These are phyloP conservation scores for Oryza rufipogon DNA, from an alignment of 176 grass and related monocot species.

Conservation along the genomic window DNA sequence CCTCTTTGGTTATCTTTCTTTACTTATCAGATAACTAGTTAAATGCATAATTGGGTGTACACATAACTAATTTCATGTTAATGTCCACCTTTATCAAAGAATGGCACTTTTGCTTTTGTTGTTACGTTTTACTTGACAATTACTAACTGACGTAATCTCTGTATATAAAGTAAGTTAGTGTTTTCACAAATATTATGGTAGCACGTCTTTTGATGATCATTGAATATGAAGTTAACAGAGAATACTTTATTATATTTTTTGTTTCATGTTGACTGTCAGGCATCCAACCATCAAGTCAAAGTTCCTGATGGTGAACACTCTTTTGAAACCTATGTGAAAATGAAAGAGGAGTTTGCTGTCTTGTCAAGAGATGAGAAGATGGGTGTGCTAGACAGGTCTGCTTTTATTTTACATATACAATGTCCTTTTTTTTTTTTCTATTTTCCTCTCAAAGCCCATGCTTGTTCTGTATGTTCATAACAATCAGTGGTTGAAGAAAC, in stretches of 20 bases:
- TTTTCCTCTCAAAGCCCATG: conserved; percentile 18
- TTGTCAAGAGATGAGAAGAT: conserved; percentile 78
- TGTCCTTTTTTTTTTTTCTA: conserved; percentile 23
- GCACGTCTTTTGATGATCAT: neutral
- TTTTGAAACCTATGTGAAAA: conserved; percentile 43
- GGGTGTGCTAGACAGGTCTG: conserved; percentile 71
- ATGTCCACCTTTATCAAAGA: neutral
- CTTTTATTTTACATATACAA: conserved; percentile 26
- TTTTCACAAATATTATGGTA: neutral
- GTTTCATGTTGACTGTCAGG: conserved; percentile 42
- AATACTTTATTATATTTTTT: neutral
- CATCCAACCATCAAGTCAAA: conserved; percentile 36
- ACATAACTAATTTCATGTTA: neutral
- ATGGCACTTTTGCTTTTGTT: neutral
- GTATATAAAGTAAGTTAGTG: neutral
- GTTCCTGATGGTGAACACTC: conserved; percentile 35
- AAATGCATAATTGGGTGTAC: conserved; percentile 16
- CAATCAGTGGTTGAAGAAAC: neutral
- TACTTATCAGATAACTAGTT: neutral
- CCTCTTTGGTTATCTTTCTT: conserved; percentile 4
- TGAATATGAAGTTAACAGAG: conserved; percentile 6
- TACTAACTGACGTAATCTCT: neutral
- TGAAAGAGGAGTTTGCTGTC: conserved; percentile 56
- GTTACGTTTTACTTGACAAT: conserved; percentile 7
- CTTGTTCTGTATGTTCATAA: neutral